Conservation (phyloP, 2,329 filamentous ascomycete species). For the Teratosphaeria viscida region DNA sequence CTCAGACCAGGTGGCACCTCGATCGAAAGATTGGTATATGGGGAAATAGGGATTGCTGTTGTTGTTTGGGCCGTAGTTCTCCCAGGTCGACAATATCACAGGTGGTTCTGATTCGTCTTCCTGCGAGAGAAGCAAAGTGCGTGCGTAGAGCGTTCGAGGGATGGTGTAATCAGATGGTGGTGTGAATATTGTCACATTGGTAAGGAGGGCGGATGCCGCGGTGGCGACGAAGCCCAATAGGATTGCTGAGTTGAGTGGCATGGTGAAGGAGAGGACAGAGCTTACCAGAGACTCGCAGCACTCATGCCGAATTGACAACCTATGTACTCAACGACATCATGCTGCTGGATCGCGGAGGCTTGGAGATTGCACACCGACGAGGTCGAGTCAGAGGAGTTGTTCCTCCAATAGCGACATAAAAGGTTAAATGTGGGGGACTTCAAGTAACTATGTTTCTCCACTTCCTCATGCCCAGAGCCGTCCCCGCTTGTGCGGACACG, state of each 20-base stretch:
- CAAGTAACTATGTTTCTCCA: background rate
- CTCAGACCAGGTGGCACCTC: constrained; percentile 48
- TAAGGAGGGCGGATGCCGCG: constrained; percentile 3
- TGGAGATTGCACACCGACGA: background rate
- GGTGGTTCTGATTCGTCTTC: constrained; percentile 19
- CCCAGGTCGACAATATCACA: constrained; percentile 42
- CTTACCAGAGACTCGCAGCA: background rate
- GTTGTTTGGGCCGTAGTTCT: constrained; percentile 42
- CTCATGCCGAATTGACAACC: background rate
- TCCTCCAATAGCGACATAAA: background rate
- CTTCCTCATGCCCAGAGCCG: background rate
- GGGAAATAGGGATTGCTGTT: constrained; percentile 33
- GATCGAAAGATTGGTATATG: constrained; percentile 38
- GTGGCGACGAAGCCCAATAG: background rate
- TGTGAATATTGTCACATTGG: constrained; percentile 15
- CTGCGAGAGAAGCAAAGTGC: constrained; percentile 35
- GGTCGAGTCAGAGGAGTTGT: background rate
- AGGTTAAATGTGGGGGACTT: background rate
- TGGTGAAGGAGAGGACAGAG: background rate
- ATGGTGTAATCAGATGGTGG: constrained; percentile 18
- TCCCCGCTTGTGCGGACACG: background rate
- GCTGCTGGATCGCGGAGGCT: background rate
- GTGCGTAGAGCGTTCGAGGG: constrained; percentile 42
- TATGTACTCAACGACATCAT: background rate
- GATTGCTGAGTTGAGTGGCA: background rate